A percentile compares a stretch with the other conserved stretches of the same genome.
Evolutionary conservation across 2,329 filamentous ascomycete species (phyloP).

Genomic region (Penicillium vulpinum): DNA sequence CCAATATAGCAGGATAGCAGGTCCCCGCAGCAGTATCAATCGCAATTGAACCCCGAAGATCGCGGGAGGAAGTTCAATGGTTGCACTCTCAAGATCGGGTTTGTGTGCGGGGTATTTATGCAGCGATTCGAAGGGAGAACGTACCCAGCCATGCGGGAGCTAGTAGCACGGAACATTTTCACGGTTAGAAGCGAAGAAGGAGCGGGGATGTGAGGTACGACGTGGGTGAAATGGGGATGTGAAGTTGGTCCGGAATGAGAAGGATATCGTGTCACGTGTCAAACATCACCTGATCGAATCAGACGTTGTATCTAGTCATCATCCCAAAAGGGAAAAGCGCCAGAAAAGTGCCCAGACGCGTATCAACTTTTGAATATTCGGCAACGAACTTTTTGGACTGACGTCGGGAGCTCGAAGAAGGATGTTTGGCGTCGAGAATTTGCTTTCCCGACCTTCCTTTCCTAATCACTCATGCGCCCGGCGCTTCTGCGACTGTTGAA

Average conservation of each 20-base stretch:
- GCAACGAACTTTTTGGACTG: constrained; percentile 4
- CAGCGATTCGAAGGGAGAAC: constrained; percentile 21
- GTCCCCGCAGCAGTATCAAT: not conserved
- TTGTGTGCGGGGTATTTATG: constrained; percentile 6
- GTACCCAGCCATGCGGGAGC: constrained; percentile 46
- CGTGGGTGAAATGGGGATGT: constrained; percentile 32
- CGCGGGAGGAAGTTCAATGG: constrained; percentile 16
- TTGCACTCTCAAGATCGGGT: constrained; percentile 17
- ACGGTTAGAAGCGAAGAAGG: constrained; percentile 29
- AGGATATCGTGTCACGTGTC: constrained; percentile 14
- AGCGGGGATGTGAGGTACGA: constrained; percentile 25
- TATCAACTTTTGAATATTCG: constrained; percentile 11
- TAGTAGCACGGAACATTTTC: constrained; percentile 45
- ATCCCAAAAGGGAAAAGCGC: constrained; percentile 21
- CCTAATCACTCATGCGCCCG: constrained; percentile 40
- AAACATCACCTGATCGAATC: constrained; percentile 33
- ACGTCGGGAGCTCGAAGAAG: constrained; percentile 18
- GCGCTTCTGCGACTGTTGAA: constrained; percentile 46
- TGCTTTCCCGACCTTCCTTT: constrained; percentile 14
- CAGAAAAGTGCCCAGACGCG: constrained; percentile 13
- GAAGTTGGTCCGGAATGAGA: constrained; percentile 26
- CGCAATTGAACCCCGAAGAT: constrained; percentile 15
- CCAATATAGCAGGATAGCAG: not conserved
- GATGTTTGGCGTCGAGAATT: constrained; percentile 30
- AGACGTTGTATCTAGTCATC: constrained; percentile 26